A percentile compares a stretch with the other conserved stretches of the same genome.
phyloP scores from a whole-genome alignment of 2,329 filamentous ascomycete species.

The Epichloe aotearoae region DNA sequence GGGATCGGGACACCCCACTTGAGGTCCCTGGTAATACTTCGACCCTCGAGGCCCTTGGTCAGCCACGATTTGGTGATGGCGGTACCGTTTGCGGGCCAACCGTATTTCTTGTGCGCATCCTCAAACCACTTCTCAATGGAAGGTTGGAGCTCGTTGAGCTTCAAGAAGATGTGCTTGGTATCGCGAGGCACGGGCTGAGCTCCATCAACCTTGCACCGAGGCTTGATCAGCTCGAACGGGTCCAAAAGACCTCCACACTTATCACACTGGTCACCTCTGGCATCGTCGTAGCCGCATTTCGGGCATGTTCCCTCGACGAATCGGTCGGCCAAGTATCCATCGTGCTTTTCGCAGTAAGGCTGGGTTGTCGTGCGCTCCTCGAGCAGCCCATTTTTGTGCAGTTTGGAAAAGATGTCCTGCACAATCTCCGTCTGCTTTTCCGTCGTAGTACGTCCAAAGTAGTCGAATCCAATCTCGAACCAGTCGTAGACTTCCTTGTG shows the following conservation, averaged over 20 bases:
- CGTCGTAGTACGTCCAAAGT: conserved; percentile 88
- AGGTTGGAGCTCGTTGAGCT: conserved; percentile 69
- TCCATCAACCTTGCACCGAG: conserved; percentile 82
- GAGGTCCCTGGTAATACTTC: conserved; percentile 84
- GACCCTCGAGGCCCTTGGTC: conserved; percentile 68
- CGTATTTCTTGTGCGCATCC: conserved; percentile 58
- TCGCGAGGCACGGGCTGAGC: conserved; percentile 64
- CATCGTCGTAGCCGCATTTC: conserved; percentile 58
- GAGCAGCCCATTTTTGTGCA: conserved; percentile 80
- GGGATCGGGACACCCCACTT: conserved; percentile 67
- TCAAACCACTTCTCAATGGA: conserved; percentile 67
- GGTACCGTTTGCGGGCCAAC: conserved; percentile 62
- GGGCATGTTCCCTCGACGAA: conserved; percentile 73
- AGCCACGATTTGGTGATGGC: conserved; percentile 73
- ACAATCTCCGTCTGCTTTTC: conserved; percentile 82
- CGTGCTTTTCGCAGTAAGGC: conserved; percentile 74
- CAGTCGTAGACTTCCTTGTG: conserved; percentile 89
- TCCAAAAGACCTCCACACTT: conserved; percentile 61
- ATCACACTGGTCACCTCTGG: conserved; percentile 62
- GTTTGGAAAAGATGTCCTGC: conserved; percentile 75
- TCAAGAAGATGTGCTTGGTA: conserved; percentile 87
- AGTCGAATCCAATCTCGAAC: conserved; percentile 91
- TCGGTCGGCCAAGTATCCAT: conserved; percentile 70
- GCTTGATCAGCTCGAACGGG: conserved; percentile 65
- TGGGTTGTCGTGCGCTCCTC: conserved; percentile 80